Percentiles rank a stretch among this genome's conserved stretches.
Evolutionary conservation across 2,329 filamentous ascomycete genomes (phyloP).

Genomic region (Cercospora citrullina): DNA sequence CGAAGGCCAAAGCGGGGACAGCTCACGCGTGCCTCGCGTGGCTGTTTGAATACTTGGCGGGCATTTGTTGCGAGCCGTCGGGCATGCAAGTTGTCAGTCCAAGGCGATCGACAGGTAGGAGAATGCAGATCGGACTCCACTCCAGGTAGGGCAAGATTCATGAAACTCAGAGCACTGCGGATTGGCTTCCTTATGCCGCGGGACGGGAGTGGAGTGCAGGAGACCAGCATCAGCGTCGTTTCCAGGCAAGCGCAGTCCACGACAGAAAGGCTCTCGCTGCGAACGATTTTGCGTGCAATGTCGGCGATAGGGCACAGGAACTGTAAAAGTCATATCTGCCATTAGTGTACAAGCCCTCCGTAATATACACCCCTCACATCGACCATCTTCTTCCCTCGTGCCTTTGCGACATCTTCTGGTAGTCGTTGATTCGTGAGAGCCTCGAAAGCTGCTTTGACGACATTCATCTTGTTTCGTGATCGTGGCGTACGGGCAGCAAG

Average conservation of each 20-base stretch:
- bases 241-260: background rate
- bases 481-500: conserved; percentile 79
- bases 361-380: conserved; percentile 98
- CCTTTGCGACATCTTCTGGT: conserved; percentile 85
- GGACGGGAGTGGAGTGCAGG: background rate
- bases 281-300: background rate
- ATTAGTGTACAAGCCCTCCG: conserved; percentile 67
- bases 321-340: background rate
- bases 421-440: conserved; percentile 80
- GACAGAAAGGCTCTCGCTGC: background rate
- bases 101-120: background rate
- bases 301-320: no score
- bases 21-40: background rate
- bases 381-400: conserved; percentile 89
- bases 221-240: background rate
- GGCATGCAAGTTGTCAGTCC: background rate
- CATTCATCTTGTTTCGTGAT: conserved; percentile 95
- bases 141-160: background rate
- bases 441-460: conserved; percentile 85
- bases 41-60: background rate
- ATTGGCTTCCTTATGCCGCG: background rate
- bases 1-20: background rate
- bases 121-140: background rate
- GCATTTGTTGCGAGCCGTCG: background rate
- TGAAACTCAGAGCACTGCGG: background rate